Conservation (phyloP, 1,284 basidiomycete genomes). For the Hemileia vastatrix region DNA sequence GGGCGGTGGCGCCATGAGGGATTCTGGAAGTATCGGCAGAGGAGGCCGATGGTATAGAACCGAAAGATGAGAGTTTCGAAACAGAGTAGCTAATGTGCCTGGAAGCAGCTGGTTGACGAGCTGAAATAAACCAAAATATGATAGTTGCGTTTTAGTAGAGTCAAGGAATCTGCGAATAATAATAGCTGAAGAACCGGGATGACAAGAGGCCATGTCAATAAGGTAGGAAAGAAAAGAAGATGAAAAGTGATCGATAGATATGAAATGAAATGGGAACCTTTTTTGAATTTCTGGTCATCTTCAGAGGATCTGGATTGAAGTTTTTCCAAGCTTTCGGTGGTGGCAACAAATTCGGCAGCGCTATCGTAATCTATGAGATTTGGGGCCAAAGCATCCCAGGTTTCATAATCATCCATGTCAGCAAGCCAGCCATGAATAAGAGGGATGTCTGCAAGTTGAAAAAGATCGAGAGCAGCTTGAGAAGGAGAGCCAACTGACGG, state of each 20-base stretch:
- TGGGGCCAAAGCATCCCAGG: constrained; percentile 51
- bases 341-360: constrained; percentile 62
- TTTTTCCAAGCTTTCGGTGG: constrained; percentile 56
- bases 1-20: constrained; percentile 19
- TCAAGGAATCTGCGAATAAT: constrained; percentile 62
- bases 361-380: constrained; percentile 48
- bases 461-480: constrained; percentile 63
- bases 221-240: background rate
- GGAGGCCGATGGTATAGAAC: constrained; percentile 62
- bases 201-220: constrained; percentile 16
- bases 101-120: constrained; percentile 38
- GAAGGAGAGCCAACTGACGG: constrained; percentile 40
- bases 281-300: background rate
- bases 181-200: constrained; percentile 51
- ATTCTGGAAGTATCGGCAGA: constrained; percentile 26
- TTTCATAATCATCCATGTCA: constrained; percentile 56
- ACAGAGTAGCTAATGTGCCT: constrained; percentile 58
- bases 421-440: constrained; percentile 88
- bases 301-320: constrained; percentile 8
- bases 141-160: constrained; percentile 65
- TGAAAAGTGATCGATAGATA: too few relatives aligned
- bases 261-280: too few relatives aligned
- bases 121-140: constrained; percentile 59
- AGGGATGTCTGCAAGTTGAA: constrained; percentile 66
- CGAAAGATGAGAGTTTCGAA: constrained; percentile 78